Evolutionary conservation across 2,329 filamentous ascomycete genomes (phyloP).

Genomic region (Colletotrichum sp.): DNA sequence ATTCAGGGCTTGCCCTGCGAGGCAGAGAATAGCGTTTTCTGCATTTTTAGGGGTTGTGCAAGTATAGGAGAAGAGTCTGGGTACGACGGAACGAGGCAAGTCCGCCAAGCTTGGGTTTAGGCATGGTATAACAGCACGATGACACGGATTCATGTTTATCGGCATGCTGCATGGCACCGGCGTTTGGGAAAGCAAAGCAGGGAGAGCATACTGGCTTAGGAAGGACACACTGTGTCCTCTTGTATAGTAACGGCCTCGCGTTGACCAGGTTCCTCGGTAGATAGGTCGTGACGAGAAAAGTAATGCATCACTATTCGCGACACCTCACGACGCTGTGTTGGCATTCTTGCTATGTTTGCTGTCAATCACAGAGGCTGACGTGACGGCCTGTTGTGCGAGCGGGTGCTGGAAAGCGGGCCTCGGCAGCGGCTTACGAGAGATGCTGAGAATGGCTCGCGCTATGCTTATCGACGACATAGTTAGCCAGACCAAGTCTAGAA

Average conservation of each 20-base stretch:
- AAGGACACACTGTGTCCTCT: neutral
- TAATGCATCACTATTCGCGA: neutral
- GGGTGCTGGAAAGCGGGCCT: neutral
- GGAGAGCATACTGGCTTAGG: constrained; percentile 16
- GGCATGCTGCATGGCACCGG: constrained; percentile 40
- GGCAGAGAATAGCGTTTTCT: neutral
- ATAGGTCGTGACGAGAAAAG: neutral
- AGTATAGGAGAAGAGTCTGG: neutral
- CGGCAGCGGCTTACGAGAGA: neutral
- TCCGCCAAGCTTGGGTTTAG: constrained; percentile 6
- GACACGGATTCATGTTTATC: constrained; percentile 10
- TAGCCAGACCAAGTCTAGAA: neutral
- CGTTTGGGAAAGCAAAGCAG: constrained; percentile 26
- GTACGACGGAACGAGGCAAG: constrained; percentile 9
- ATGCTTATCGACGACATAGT: neutral
- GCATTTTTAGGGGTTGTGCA: neutral
- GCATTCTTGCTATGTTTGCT: neutral
- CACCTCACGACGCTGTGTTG: neutral
- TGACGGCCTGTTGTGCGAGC: neutral
- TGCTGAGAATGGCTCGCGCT: neutral
- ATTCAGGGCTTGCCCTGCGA: neutral
- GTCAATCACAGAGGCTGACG: neutral
- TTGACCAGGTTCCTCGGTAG: neutral
- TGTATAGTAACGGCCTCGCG: constrained; percentile 6
- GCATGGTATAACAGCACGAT: constrained; percentile 20